Base-by-base conservation (phyloP, 2,329 filamentous ascomycete genomes). In the Phialocephala sp. region DNA sequence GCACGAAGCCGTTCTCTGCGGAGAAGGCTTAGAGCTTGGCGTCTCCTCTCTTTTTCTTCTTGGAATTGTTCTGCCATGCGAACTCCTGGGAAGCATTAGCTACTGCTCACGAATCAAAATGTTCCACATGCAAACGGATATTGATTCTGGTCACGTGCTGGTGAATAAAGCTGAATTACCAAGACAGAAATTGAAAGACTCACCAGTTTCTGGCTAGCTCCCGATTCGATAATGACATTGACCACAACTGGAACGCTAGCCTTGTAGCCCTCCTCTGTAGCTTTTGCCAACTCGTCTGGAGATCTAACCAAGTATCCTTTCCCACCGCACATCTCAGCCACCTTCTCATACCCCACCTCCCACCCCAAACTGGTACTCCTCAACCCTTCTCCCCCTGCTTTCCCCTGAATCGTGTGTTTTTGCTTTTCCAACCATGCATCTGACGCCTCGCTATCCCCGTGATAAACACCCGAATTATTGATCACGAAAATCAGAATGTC, bases 211-310 rank as follows among this genome's bases (percentile, higher is more conserved):
- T 80, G 79, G 59, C 78, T 79, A 64, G 79, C 77, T 0, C 82
- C 82, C 36, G 82, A 80, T 70, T 86, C 83, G 66, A 87, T 82
- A 52, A 86, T 79, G 2, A 87, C 79, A 77, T 87, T 87, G 1
- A 87, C 79, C 9, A 87, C 77, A 0, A 82, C 82, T 0, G 84
- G 82, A 14, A 79, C 80, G 37, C 75, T 79, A 11, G 80, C 78
- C 65, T 77, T 73, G 69, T 82, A 87, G 0, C 84, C 85, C 62
- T 81, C 79, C 63, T 80, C 75, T 8, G 83, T 83, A n/a, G 84
- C 84, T 60, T 72, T 75, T 65, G 77, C 78, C 65, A 87, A 73
- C 71, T 86, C 84, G 55, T 82, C 78, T n/a, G 83, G 79, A 15
- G 80, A 84, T 47, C 82, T 76, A 2, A 83, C 84, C 62, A 84